Evolutionary conservation across 495 filamentous ascomycete genomes (phyloP), one percentile per base, ranked within the genome.

Genomic region (Hyaloscypha bicolor): DNA sequence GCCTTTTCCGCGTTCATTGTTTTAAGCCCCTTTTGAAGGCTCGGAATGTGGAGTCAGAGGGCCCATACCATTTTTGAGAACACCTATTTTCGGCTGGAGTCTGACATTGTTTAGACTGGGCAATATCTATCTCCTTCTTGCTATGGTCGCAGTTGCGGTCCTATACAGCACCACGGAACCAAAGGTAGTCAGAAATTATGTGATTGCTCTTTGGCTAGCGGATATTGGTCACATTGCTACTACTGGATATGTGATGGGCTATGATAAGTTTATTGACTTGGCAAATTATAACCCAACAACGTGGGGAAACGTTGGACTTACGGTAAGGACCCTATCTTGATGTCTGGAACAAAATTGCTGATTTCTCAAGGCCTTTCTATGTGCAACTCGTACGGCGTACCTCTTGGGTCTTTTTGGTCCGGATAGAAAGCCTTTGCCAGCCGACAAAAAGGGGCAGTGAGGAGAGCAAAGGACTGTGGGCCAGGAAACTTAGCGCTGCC

Each of bases 221-320:
- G 91, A 93, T 68, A 76, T 93, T 60, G 88, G 87, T 4, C 91
- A 93, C 76, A 71, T 93, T n/a, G 86, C 78, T 37, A 82, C 87
- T 63, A 90, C 88, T 0, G 84, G 79, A 52, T 78, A 81, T 68
- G 84, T 76, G 3, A 81, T 93, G 68, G 90, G 87, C 5, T 81
- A 77, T 68, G 79, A 83, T 2, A 74, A 73, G 19, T 83, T 86
- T 60, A 22, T 85, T 19, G 81, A 88, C 68, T 76, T 90, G 4
- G 76, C 69, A 37, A 77, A 74, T 4, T 94, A 90, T 91, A 93
- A 91, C 69, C 74, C 81, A 31, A 80, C 91, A 78, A 84, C 87
- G 2, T 92, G 89, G 88, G 91, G 91, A 12, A 93, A 93, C 71
- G 80, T 94, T 55, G 89, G 85, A 0, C 76, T 81, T 29, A 92